Percentiles rank a stretch among this genome's conserved stretches.
phyloP scores from a whole-genome alignment of 305 asterid species.

The Coffea humblotiana region DNA sequence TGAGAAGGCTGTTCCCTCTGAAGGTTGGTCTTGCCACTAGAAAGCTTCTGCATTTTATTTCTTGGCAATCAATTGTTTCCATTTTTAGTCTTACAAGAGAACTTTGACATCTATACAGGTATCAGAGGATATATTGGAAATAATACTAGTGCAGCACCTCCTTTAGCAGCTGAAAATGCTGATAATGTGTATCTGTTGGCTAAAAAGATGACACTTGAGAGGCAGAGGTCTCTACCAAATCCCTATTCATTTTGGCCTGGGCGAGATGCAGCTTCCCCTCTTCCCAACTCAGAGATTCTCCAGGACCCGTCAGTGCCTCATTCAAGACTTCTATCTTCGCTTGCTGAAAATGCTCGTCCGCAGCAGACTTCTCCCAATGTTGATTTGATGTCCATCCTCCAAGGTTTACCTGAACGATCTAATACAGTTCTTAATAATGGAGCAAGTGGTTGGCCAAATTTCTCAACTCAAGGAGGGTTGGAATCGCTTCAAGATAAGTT shows the following conservation, averaged over 20 bases:
- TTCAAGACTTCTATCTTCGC: constrained; percentile 37
- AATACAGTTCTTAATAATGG: constrained; percentile 40
- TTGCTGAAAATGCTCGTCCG: constrained; percentile 42
- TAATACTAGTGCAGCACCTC: constrained; percentile 38
- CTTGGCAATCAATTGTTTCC: background rate
- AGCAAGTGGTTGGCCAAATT: constrained; percentile 54
- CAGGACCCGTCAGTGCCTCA: constrained; percentile 50
- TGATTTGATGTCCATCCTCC: constrained; percentile 56
- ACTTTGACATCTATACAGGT: constrained; percentile 42
- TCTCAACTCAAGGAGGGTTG: constrained; percentile 56
- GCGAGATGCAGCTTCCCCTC: constrained; percentile 46
- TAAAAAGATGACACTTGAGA: constrained; percentile 54
- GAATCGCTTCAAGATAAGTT: constrained; percentile 52
- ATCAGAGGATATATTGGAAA: constrained; percentile 49
- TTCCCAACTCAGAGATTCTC: constrained; percentile 39
- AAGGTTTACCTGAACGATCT: constrained; percentile 56
- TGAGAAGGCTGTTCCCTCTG: constrained; percentile 55
- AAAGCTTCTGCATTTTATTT: constrained; percentile 4
- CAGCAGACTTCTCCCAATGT: constrained; percentile 50
- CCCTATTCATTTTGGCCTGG: constrained; percentile 60
- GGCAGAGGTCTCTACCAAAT: constrained; percentile 59
- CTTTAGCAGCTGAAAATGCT: constrained; percentile 48
- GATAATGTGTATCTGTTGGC: constrained; percentile 57
- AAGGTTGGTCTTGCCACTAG: constrained; percentile 44
- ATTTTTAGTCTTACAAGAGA: constrained; percentile 13